Base-by-base conservation (phyloP, 2,329 filamentous ascomycete genomes). In the Calonectria hawksworthii region DNA sequence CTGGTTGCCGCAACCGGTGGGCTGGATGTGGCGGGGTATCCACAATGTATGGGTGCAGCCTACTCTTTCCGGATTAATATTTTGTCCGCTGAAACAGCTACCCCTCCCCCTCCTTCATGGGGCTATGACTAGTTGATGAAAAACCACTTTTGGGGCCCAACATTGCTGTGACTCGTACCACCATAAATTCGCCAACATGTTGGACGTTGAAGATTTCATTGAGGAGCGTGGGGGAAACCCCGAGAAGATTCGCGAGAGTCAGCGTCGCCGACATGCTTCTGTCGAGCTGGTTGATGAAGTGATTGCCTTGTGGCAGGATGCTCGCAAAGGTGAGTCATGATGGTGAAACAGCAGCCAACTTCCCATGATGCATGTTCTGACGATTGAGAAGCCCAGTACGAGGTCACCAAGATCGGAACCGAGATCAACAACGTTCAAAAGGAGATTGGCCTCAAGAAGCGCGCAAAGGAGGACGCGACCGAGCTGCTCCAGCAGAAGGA, bases 371-470 rank as follows among this genome's bases (percentile, higher is more conserved):
- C 4, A 21, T 14, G n/a, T 68, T 61, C 75, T 81, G 59, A 81
- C 26, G 13, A 38, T n/a, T 38, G 41, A 21, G 23, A 77, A 86
- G 85, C 94, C 69, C 91, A 95, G 75, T 97, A 96, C 83, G 92
- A 91, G 70, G 94, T 93, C 10, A 95, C 93, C 26, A 95, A 98
- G 85, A 91, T 97, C 80, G 94, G 94, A 79, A 93, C 92, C 81
- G 93, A 94, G 87, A 96, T 98, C 86, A 99, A 99, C 87, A 93
- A 91, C 26, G 91, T 95, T 36, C 95, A 98, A 85, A 98, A 98
- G 87, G 92, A 96, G 84, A 98, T 99, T 83, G 95, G 94, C 23
- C 88, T 91, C 82, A 98, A 96, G 90, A 98, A 98, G 89, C 98
- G 98, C 91, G 93, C 93, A 80, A 98, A 98, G 89, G 95, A 98